phyloP scores from a whole-genome alignment of 1,284 basidiomycete species.

The Ceratobasidium sp. region DNA sequence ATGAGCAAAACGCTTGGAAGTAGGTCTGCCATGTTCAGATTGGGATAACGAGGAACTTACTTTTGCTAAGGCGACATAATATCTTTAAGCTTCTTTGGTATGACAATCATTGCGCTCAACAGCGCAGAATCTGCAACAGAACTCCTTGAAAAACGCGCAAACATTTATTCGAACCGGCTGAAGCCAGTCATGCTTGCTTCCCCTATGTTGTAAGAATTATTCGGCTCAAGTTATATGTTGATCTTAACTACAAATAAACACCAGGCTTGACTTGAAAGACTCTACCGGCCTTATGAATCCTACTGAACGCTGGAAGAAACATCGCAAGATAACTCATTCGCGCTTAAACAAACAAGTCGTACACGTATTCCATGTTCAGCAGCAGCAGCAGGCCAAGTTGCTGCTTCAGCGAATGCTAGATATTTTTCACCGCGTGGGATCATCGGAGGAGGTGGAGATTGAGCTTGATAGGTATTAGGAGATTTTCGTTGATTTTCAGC shows the following conservation, averaged over 20 bases:
- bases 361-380: not conserved
- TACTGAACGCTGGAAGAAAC: slow-evolving; percentile 3
- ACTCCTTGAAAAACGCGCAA: slow-evolving; percentile 59
- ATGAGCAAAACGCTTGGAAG: slow-evolving; percentile 1
- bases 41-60: not conserved
- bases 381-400: not conserved
- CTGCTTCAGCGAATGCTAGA: not conserved
- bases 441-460: not conserved
- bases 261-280: not conserved
- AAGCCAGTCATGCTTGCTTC: slow-evolving; percentile 6
- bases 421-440: not conserved
- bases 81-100: slow-evolving; percentile 60
- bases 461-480: not conserved
- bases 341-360: slow-evolving; percentile 8
- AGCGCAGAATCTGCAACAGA: slow-evolving; percentile 57
- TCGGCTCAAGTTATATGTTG: not conserved
- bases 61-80: slow-evolving; percentile 56
- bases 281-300: not conserved
- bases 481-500: not conserved
- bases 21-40: not conserved
- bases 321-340: slow-evolving; percentile 2
- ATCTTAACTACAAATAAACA: not conserved
- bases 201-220: not conserved
- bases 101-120: slow-evolving; percentile 62
- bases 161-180: slow-evolving; percentile 59